Percentiles rank a stretch among this genome's conserved stretches.
Conservation (phyloP, 2,329 filamentous ascomycete genomes). For the Diaporthe sp. region DNA sequence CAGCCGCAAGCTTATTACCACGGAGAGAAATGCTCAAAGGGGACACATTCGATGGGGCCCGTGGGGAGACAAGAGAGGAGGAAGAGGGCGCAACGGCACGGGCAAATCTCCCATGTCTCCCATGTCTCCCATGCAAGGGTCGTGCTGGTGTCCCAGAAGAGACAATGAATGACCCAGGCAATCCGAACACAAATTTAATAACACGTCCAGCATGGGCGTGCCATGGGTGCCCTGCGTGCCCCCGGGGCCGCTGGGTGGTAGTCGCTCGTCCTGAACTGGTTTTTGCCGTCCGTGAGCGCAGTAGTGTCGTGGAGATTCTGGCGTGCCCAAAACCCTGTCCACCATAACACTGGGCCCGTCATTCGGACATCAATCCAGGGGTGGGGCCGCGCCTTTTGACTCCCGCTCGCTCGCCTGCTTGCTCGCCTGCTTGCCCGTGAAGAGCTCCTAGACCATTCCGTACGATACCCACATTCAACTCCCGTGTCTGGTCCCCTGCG, state of each 20-base stretch:
- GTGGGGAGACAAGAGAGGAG: constrained; percentile 21
- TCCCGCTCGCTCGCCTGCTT: constrained; percentile 9
- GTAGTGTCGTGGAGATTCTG: constrained; percentile 31
- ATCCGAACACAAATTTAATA: constrained; percentile 34
- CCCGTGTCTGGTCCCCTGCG: constrained; percentile 22
- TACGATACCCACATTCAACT: constrained; percentile 19
- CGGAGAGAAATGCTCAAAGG: constrained; percentile 30
- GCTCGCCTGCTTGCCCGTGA: neutral
- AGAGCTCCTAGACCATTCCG: constrained; percentile 22
- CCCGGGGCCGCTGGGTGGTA: constrained; percentile 32
- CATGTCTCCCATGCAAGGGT: constrained; percentile 36
- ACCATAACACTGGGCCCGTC: constrained; percentile 38
- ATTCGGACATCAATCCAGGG: constrained; percentile 41
- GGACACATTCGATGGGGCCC: constrained; percentile 28
- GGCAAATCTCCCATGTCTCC: constrained; percentile 35
- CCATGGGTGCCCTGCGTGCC: constrained; percentile 26
- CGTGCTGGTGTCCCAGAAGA: constrained; percentile 34
- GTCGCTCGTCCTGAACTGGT: constrained; percentile 32
- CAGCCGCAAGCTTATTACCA: constrained; percentile 28
- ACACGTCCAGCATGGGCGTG: constrained; percentile 22
- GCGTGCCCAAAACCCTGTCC: constrained; percentile 37
- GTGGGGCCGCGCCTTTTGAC: constrained; percentile 33
- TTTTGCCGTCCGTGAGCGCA: constrained; percentile 30
- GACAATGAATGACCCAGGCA: constrained; percentile 21
- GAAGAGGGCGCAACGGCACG: constrained; percentile 29